These are phyloP conservation scores for Myxozyma nipponensis DNA, from an alignment of 805 yeast species.

Conservation along the genomic window DNA sequence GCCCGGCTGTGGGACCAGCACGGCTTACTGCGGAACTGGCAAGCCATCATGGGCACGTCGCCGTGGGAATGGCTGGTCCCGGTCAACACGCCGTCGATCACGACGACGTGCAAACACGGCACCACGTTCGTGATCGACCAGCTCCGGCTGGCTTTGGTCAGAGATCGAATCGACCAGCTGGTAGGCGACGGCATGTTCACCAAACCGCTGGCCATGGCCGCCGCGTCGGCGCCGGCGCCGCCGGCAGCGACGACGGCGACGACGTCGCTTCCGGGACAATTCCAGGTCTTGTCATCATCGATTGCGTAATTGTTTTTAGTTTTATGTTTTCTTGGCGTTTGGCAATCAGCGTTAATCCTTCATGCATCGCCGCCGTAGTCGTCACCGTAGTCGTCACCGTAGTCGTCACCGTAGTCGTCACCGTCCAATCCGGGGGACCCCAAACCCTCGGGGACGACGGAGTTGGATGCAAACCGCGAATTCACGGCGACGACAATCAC, in stretches of 20 bases:
- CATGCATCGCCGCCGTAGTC: too few relatives aligned
- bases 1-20: constrained; percentile 25
- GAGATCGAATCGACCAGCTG: background rate
- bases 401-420: too few relatives aligned
- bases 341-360: too few relatives aligned
- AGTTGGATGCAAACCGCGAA: too few relatives aligned
- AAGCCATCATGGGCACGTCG: constrained; percentile 23
- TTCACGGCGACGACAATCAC: too few relatives aligned
- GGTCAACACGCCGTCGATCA: constrained; percentile 8
- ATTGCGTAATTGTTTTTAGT: too few relatives aligned
- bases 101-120: too few relatives aligned
- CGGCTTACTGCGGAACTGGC: constrained; percentile 23
- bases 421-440: too few relatives aligned
- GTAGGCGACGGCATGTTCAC: background rate
- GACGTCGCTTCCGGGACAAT: background rate
- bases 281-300: background rate
- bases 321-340: too few relatives aligned
- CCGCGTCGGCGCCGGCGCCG: background rate
- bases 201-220: background rate
- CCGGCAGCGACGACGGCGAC: background rate
- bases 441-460: too few relatives aligned
- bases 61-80: constrained; percentile 30
- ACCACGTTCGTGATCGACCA: background rate
- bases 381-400: too few relatives aligned
- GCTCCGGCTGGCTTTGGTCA: background rate